A percentile compares a stretch with the other conserved stretches of the same genome.
Conservation (phyloP, 176 grass and related monocot genomes). For the Tuctoria greenei region DNA sequence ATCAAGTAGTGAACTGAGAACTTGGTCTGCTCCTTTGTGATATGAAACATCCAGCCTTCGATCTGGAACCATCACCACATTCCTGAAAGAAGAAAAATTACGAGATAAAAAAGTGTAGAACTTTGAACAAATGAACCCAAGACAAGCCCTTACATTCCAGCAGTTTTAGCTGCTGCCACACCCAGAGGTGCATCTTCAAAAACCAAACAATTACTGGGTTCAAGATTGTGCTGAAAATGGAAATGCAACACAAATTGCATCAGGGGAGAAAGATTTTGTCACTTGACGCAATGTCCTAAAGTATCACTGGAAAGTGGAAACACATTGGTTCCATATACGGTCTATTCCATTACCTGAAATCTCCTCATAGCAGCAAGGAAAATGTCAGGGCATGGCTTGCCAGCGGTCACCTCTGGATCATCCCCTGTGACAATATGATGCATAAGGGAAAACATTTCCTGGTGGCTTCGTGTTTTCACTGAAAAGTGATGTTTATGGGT, state of each 20-base stretch:
- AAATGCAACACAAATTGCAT: not conserved
- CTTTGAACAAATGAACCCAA: not conserved
- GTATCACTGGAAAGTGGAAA: no score
- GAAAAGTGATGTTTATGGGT: slow-evolving; percentile 73
- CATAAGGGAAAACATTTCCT: slow-evolving; percentile 73
- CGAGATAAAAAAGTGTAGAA: not conserved
- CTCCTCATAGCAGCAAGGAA: slow-evolving; percentile 75
- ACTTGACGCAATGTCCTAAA: slow-evolving; percentile 23
- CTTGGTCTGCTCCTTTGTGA: slow-evolving; percentile 83
- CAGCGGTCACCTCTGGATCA: slow-evolving; percentile 77
- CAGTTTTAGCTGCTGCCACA: slow-evolving; percentile 81
- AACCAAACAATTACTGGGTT: slow-evolving; percentile 64
- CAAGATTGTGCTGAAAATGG: slow-evolving; percentile 43
- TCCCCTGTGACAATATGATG: slow-evolving; percentile 85
- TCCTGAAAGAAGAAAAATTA: slow-evolving; percentile 38
- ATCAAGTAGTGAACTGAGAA: slow-evolving; percentile 66
- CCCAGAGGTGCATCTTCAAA: slow-evolving; percentile 91
- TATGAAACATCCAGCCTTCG: slow-evolving; percentile 58
- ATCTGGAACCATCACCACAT: slow-evolving; percentile 84
- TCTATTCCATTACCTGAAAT: slow-evolving; percentile 53
- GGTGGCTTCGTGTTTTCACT: slow-evolving; percentile 80
- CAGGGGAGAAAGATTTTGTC: slow-evolving; percentile 9
- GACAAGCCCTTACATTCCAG: slow-evolving; percentile 64
- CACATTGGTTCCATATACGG: not conserved
- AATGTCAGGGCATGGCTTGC: slow-evolving; percentile 88